These are phyloP conservation scores for Syzygium grande DNA, from an alignment of 345 rosid genomes.

Conservation along the genomic window DNA sequence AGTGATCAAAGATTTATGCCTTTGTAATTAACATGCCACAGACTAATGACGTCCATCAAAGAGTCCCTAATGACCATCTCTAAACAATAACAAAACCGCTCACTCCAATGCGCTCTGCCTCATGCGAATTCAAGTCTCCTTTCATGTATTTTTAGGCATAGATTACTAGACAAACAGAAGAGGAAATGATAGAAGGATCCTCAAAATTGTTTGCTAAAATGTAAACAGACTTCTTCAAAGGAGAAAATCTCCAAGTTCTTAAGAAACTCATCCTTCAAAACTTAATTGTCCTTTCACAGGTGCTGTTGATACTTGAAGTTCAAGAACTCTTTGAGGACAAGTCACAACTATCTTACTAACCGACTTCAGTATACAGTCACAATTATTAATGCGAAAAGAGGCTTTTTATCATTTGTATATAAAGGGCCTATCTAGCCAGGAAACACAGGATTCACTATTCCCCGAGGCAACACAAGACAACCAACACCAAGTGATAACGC, in stretches of 20 bases:
- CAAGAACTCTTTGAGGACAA: neutral
- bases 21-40: neutral
- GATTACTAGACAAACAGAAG: neutral
- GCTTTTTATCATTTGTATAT: neutral
- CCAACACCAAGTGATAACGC: neutral
- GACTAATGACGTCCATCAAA: neutral
- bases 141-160: neutral
- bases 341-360: neutral
- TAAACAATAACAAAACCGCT: neutral
- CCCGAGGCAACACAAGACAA: neutral
- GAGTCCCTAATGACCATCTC: neutral
- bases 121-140: neutral
- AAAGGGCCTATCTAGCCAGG: neutral
- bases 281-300: neutral
- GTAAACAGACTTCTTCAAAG: neutral
- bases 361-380: neutral
- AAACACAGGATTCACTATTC: neutral
- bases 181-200: neutral
- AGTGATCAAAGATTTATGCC: neutral
- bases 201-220: neutral
- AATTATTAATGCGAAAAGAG: neutral
- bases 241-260: neutral
- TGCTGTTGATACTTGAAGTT: neutral
- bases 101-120: neutral
- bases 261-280: neutral